Conservation (phyloP, 768 basidiomycete genomes). For the Russula sp. region DNA sequence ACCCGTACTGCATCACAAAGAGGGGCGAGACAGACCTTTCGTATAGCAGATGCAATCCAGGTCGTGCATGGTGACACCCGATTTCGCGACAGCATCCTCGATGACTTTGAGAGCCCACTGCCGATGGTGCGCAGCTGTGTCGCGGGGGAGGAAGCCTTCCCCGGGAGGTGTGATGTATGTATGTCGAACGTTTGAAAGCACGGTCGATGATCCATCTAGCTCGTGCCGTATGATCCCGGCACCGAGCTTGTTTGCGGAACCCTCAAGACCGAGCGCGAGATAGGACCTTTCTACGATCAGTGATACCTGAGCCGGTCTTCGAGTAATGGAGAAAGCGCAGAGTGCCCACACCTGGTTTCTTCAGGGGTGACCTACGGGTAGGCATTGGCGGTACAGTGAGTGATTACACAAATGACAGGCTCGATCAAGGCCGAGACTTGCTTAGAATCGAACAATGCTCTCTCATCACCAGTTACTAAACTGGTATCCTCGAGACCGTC, state of each 20-base stretch:
- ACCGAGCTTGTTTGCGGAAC: slow-evolving; percentile 96
- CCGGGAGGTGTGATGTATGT: slow-evolving; percentile 99
- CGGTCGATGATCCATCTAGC: slow-evolving; percentile 61
- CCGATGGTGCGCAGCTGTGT: slow-evolving; percentile 94
- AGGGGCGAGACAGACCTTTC: slow-evolving; percentile 54
- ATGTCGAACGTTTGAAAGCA: slow-evolving; percentile 90
- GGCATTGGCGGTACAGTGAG: slow-evolving; percentile 18
- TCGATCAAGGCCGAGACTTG: neutral
- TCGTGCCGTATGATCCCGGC: slow-evolving; percentile 86
- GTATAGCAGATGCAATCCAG: slow-evolving; percentile 96
- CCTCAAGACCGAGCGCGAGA: slow-evolving; percentile 94
- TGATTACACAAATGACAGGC: neutral
- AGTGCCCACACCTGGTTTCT: slow-evolving; percentile 17
- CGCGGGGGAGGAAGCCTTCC: slow-evolving; percentile 93
- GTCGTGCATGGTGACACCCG: slow-evolving; percentile 64
- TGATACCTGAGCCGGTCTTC: neutral
- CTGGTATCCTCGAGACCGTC: neutral
- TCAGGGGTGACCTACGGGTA: slow-evolving; percentile 17
- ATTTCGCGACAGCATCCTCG: slow-evolving; percentile 63
- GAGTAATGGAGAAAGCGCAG: neutral
- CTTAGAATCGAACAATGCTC: too few species aligned
- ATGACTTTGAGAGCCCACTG: slow-evolving; percentile 87
- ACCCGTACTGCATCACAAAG: neutral
- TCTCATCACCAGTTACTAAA: neutral
- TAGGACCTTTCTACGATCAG: slow-evolving; percentile 51